Conservation (phyloP, 2,329 filamentous ascomycete species). For the Monosporascus ibericus region DNA sequence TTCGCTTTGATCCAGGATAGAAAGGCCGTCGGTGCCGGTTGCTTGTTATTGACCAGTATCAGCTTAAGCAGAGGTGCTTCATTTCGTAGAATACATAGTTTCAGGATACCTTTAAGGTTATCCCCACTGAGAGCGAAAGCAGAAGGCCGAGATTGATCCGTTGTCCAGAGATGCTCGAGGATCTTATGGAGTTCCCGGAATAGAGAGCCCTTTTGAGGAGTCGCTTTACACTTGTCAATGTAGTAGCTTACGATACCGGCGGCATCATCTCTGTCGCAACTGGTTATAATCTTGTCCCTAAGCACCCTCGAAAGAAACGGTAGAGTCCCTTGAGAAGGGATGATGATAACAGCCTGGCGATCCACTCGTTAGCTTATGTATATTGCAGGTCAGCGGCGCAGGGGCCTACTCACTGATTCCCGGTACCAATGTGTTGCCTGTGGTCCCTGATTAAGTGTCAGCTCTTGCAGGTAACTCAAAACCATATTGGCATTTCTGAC, state of each 20-base stretch:
- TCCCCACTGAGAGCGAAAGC: not conserved
- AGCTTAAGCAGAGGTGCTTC: slow-evolving; percentile 2
- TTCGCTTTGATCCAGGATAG: slow-evolving; percentile 5
- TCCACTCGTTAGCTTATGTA: not conserved
- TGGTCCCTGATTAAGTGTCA: slow-evolving; percentile 1
- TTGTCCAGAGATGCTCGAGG: not conserved
- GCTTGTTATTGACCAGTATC: not conserved
- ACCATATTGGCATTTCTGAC: not conserved
- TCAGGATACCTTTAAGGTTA: slow-evolving; percentile 1
- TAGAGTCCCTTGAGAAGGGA: slow-evolving; percentile 6
- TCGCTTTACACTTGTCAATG: not conserved
- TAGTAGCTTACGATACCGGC: slow-evolving; percentile 1
- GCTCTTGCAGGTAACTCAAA: not conserved
- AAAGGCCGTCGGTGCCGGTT: slow-evolving; percentile 1
- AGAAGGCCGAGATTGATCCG: not conserved
- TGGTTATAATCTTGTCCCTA: not conserved
- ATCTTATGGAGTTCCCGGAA: slow-evolving; percentile 2
- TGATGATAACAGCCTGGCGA: slow-evolving; percentile 8
- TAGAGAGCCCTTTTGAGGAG: not conserved
- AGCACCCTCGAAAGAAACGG: not conserved
- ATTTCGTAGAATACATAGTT: not conserved
- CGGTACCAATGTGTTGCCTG: slow-evolving; percentile 1
- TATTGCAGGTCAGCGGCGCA: not conserved
- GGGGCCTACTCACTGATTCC: slow-evolving; percentile 5
- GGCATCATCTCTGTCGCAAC: not conserved